Evolutionary conservation across 495 filamentous ascomycete genomes (phyloP).

Genomic region (Astrocystis sublimbata): DNA sequence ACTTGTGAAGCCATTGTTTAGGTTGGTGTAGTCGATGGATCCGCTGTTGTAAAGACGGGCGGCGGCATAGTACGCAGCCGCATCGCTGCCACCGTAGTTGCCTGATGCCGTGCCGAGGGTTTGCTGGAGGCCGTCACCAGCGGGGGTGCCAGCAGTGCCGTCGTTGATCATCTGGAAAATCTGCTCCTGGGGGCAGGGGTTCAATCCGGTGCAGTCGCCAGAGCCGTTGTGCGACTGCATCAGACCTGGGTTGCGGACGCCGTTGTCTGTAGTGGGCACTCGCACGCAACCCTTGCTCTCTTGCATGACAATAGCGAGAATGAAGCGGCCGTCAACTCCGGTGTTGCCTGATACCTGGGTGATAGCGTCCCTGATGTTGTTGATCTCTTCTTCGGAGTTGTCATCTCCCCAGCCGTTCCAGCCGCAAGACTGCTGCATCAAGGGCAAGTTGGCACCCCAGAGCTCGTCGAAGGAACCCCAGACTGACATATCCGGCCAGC

Average conservation of each 20-base stretch:
- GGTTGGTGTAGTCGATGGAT: constrained; percentile 44
- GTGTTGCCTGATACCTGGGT: constrained; percentile 37
- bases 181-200: constrained; percentile 25
- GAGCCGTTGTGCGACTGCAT: constrained; percentile 41
- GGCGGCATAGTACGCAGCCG: constrained; percentile 35
- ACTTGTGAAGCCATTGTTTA: constrained; percentile 56
- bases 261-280: constrained; percentile 39
- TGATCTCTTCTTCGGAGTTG: constrained; percentile 38
- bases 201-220: constrained; percentile 20
- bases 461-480: constrained; percentile 27
- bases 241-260: constrained; percentile 43
- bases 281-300: constrained; percentile 60
- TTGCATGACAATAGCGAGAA: constrained; percentile 56
- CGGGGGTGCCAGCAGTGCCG: constrained; percentile 38
- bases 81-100: constrained; percentile 26
- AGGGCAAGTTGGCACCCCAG: constrained; percentile 20
- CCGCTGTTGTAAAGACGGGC: constrained; percentile 60
- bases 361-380: constrained; percentile 43
- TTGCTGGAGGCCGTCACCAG: constrained; percentile 41
- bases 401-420: constrained; percentile 22
- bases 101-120: constrained; percentile 21
- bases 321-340: constrained; percentile 44
- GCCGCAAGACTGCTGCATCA: constrained; percentile 24
- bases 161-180: constrained; percentile 41
- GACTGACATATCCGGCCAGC: constrained; percentile 22